A percentile compares a stretch with the other conserved stretches of the same genome.
These are phyloP conservation scores for Leccinum fallax DNA, from an alignment of 1,284 basidiomycete genomes.

Conservation along the genomic window DNA sequence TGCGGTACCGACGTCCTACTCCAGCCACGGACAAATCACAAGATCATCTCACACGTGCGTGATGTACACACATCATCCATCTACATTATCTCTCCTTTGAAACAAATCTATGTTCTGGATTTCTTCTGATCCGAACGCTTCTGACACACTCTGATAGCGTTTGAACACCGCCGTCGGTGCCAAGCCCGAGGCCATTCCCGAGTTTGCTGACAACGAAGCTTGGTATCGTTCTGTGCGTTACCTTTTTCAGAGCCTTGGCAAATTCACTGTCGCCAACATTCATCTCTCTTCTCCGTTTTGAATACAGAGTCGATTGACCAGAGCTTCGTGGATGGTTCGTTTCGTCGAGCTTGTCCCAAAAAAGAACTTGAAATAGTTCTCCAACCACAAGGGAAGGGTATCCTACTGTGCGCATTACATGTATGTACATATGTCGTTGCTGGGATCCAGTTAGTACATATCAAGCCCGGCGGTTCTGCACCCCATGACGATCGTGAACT, in stretches of 20 bases:
- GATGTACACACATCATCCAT: neutral
- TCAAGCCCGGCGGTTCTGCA: neutral
- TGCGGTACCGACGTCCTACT: conserved; percentile 22
- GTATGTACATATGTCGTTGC: neutral
- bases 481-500: no score
- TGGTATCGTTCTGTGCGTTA: conserved; percentile 31
- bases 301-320: conserved; percentile 23
- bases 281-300: neutral
- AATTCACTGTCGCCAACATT: neutral
- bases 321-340: conserved; percentile 28
- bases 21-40: conserved; percentile 23
- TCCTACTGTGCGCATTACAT: neutral
- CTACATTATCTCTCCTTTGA: neutral
- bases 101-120: neutral
- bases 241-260: neutral
- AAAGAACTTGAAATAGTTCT: conserved; percentile 11
- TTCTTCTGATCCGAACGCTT: neutral
- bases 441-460: neutral
- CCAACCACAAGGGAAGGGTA: neutral
- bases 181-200: conserved; percentile 19
- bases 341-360: conserved; percentile 28
- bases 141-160: conserved; percentile 17
- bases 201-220: conserved; percentile 27
- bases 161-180: conserved; percentile 20
- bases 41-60: conserved; percentile 30